These are phyloP conservation scores for Aspergillus floridensis DNA, from an alignment of 2,329 filamentous ascomycete species.

Conservation along the genomic window DNA sequence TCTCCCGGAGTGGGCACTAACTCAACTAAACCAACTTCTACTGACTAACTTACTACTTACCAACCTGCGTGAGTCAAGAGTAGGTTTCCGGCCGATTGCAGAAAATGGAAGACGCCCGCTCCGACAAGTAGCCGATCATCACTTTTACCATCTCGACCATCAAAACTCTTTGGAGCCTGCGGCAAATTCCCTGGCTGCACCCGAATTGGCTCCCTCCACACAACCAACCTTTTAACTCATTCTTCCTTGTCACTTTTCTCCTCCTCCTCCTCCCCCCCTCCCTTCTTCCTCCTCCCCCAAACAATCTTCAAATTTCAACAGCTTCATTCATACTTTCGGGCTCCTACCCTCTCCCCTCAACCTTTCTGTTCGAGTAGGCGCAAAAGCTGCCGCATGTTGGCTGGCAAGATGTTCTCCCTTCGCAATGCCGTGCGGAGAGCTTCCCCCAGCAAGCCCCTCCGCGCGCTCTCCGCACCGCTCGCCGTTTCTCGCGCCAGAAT, in stretches of 20 bases:
- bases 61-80: slow-evolving; percentile 1
- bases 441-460: slow-evolving; percentile 40
- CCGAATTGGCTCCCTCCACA: slow-evolving; percentile 13
- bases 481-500: slow-evolving; percentile 31
- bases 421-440: slow-evolving; percentile 47
- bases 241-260: slow-evolving; percentile 11
- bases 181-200: slow-evolving; percentile 16
- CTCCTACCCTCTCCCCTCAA: slow-evolving; percentile 11
- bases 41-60: not conserved
- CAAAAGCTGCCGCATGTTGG: slow-evolving; percentile 43
- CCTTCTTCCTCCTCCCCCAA: slow-evolving; percentile 16
- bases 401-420: slow-evolving; percentile 44
- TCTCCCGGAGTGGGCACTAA: not conserved
- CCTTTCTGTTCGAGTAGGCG: slow-evolving; percentile 17
- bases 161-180: slow-evolving; percentile 11
- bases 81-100: not conserved
- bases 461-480: slow-evolving; percentile 40
- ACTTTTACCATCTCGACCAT: not conserved
- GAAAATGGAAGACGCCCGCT: slow-evolving; percentile 5
- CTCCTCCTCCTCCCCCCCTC: not conserved
- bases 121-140: slow-evolving; percentile 10
- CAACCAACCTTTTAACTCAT: slow-evolving; percentile 15
- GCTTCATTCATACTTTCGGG: not conserved
- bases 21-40: not conserved
- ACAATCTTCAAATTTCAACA: slow-evolving; percentile 5